These are phyloP conservation scores for Diaporthe sp. DNA, from an alignment of 2,329 filamentous ascomycete species.

Conservation along the genomic window DNA sequence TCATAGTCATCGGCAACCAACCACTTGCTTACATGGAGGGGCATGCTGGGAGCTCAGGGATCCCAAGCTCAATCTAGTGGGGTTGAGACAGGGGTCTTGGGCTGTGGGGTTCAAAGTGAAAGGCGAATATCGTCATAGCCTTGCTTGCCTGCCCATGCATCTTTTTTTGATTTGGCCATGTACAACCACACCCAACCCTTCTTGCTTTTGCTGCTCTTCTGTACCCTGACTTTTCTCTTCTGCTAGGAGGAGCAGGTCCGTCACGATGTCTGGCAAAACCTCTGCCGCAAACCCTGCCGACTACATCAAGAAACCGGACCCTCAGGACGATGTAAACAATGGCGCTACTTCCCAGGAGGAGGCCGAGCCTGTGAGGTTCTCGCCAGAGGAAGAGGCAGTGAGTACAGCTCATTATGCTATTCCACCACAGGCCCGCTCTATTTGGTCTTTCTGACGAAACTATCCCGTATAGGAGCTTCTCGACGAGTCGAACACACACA, in stretches of 20 bases:
- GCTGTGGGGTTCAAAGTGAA: background rate
- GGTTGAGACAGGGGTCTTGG: slow-evolving; percentile 8
- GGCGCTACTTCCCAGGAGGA: slow-evolving; percentile 49
- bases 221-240: background rate
- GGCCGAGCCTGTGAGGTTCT: slow-evolving; percentile 55
- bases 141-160: background rate
- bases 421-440: background rate
- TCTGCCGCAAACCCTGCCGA: slow-evolving; percentile 61
- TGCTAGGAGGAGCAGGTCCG: background rate
- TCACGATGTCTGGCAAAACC: slow-evolving; percentile 30
- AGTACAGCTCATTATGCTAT: slow-evolving; percentile 44
- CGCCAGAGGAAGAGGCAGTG: slow-evolving; percentile 71
- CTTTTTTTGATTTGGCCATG: slow-evolving; percentile 1
- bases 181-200: background rate
- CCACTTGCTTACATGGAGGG: slow-evolving; percentile 8
- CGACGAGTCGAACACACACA: slow-evolving; percentile 78
- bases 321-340: slow-evolving; percentile 34
- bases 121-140: slow-evolving; percentile 24
- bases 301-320: slow-evolving; percentile 38
- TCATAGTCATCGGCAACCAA: background rate
- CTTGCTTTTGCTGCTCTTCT: background rate
- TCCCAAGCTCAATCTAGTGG: slow-evolving; percentile 27
- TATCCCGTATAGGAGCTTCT: slow-evolving; percentile 70
- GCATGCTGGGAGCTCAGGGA: slow-evolving; percentile 6
- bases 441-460: slow-evolving; percentile 26